A percentile compares a stretch with the other conserved stretches of the same genome.
phyloP scores from a whole-genome alignment of 371 early-diverging fungal species.

The Zychaea mexicana region DNA sequence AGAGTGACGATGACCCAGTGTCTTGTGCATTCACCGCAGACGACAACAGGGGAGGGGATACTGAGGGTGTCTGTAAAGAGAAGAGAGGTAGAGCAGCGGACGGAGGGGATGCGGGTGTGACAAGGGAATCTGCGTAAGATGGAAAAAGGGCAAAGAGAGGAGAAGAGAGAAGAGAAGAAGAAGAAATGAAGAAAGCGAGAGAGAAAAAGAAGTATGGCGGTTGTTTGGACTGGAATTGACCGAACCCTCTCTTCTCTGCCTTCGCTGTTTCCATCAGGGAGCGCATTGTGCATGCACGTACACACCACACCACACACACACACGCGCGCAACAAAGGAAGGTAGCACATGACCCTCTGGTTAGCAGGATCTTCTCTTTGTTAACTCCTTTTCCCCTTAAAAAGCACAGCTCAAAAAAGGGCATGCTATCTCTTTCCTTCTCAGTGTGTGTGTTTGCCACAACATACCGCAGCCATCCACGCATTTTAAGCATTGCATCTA shows the following conservation, averaged over 20 bases:
- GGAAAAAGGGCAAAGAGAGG: background rate
- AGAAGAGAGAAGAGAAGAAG: background rate
- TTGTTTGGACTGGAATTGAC: background rate
- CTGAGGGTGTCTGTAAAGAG: no score
- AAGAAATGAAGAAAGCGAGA: background rate
- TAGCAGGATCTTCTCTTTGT: background rate
- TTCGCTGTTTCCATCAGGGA: no score
- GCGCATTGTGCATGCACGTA: background rate
- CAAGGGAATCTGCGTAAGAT: background rate
- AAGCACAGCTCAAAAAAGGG: background rate
- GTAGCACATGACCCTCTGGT: background rate
- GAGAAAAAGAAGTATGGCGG: constrained; percentile 3
- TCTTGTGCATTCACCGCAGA: background rate
- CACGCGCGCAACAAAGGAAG: background rate
- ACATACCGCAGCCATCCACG: no score
- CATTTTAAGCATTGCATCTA: no score
- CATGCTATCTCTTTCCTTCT: no score
- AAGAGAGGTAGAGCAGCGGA: background rate
- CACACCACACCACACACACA: background rate
- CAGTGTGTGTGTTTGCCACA: no score
- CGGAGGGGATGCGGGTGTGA: background rate
- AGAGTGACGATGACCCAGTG: constrained; percentile 1
- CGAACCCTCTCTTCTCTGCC: background rate
- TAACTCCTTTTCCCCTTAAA: background rate
- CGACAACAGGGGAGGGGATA: no score